A percentile compares a stretch with the other conserved stretches of the same genome.
Conservation (phyloP, 345 rosid genomes). For the Trapa bicornis region DNA sequence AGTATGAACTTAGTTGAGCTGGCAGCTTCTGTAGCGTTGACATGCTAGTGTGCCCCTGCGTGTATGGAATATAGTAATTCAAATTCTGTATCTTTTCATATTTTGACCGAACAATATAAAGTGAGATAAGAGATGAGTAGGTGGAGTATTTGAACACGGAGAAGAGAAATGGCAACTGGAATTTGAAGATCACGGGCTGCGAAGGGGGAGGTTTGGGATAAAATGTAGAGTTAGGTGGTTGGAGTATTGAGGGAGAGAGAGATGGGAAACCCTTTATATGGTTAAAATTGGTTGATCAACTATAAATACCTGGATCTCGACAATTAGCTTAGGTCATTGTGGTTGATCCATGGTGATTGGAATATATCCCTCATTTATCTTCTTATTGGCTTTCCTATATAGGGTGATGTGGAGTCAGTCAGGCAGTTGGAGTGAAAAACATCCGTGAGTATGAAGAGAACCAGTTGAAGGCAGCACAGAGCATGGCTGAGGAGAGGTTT, state of each 20-base stretch:
- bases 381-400: conserved; percentile 8
- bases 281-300: neutral
- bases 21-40: neutral
- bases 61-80: neutral
- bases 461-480: conserved; percentile 81
- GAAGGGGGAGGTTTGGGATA: neutral
- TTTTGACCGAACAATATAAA: neutral
- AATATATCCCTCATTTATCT: neutral
- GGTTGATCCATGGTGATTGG: neutral
- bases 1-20: neutral
- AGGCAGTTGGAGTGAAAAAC: conserved; percentile 69
- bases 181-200: neutral
- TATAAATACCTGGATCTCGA: neutral
- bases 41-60: neutral
- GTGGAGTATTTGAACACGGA: neutral
- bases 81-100: neutral
- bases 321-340: neutral
- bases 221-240: neutral
- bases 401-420: conserved; percentile 99
- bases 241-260: neutral
- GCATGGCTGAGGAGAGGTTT: conserved; percentile 85
- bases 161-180: neutral
- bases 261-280: neutral
- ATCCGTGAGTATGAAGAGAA: conserved; percentile 95
- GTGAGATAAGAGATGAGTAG: too few species aligned